phyloP scores from a whole-genome alignment of 2,329 filamentous ascomycete species.

The Apiospora arundinis region DNA sequence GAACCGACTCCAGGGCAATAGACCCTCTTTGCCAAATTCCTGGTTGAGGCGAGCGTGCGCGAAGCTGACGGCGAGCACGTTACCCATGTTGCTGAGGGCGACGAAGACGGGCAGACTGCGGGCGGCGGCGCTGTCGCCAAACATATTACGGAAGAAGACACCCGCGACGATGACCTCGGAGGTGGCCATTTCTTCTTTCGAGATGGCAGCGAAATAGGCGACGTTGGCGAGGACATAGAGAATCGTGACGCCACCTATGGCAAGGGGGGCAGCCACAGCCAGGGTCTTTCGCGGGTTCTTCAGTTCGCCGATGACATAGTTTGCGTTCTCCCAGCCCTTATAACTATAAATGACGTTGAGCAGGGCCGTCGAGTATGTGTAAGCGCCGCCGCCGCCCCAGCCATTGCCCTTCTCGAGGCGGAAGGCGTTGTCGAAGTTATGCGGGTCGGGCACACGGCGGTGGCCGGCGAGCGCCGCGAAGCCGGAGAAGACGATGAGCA shows the following conservation, averaged over 20 bases:
- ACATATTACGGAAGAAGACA: constrained; percentile 67
- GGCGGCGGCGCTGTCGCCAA: constrained; percentile 59
- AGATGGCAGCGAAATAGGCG: constrained; percentile 69
- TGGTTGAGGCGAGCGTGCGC: constrained; percentile 65
- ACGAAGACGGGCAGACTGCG: constrained; percentile 61
- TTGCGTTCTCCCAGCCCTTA: constrained; percentile 69
- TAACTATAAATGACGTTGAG: constrained; percentile 67
- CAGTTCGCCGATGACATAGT: constrained; percentile 66
- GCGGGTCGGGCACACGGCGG: constrained; percentile 53
- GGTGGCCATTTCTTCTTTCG: constrained; percentile 61
- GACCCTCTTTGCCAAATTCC: constrained; percentile 73
- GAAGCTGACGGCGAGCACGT: constrained; percentile 67
- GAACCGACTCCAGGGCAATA: constrained; percentile 69
- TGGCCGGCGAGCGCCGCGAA: constrained; percentile 62
- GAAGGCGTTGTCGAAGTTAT: constrained; percentile 65
- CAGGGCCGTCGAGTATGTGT: constrained; percentile 62
- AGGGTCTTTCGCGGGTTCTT: constrained; percentile 61
- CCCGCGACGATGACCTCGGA: constrained; percentile 67
- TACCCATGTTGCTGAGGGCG: constrained; percentile 66
- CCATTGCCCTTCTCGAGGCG: constrained; percentile 48
- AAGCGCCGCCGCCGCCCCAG: constrained; percentile 55
- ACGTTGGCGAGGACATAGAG: constrained; percentile 70
- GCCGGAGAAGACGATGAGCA: constrained; percentile 67
- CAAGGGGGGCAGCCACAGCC: constrained; percentile 61
- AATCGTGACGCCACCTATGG: constrained; percentile 63